A percentile compares a stretch with the other conserved stretches of the same genome.
Evolutionary conservation across 257 asterid species (phyloP).

Genomic region (Petunia secreta): DNA sequence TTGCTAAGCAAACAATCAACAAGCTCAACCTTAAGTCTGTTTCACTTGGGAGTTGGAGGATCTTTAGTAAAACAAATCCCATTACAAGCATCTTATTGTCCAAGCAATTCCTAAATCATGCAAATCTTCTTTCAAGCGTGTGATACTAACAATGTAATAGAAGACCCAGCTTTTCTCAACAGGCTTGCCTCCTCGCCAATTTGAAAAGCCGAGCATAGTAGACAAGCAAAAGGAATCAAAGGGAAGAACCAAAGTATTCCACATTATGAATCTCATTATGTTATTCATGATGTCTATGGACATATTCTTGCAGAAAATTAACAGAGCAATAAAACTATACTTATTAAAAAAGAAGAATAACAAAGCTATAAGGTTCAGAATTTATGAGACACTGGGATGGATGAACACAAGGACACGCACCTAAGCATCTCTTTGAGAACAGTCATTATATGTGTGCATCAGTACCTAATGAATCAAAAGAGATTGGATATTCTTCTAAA

Average conservation of each 20-base stretch:
- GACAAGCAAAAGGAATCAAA: slow-evolving; percentile 11
- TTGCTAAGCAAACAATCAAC: background rate
- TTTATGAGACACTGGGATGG: background rate
- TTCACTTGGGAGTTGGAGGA: slow-evolving; percentile 8
- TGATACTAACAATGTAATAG: background rate
- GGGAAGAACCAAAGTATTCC: background rate
- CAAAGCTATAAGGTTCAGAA: background rate
- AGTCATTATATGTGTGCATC: background rate
- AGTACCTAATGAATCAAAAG: slow-evolving; percentile 10
- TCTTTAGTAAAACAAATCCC: background rate
- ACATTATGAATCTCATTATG: background rate
- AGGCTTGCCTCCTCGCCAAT: background rate
- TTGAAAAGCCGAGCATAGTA: slow-evolving; percentile 14
- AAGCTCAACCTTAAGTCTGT: background rate
- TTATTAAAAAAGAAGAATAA: too few species aligned
- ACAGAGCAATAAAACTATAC: too few species aligned
- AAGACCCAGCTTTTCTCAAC: slow-evolving; percentile 12
- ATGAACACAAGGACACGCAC: background rate
- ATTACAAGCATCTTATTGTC: background rate
- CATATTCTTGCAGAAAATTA: background rate
- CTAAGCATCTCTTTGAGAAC: background rate
- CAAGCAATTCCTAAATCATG: slow-evolving; percentile 15
- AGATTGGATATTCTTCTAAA: background rate
- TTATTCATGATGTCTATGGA: slow-evolving; percentile 6
- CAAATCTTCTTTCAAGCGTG: background rate